Evolutionary conservation across 148 eudicot species (phyloP).

Genomic region (Amaranthus cruentus): DNA sequence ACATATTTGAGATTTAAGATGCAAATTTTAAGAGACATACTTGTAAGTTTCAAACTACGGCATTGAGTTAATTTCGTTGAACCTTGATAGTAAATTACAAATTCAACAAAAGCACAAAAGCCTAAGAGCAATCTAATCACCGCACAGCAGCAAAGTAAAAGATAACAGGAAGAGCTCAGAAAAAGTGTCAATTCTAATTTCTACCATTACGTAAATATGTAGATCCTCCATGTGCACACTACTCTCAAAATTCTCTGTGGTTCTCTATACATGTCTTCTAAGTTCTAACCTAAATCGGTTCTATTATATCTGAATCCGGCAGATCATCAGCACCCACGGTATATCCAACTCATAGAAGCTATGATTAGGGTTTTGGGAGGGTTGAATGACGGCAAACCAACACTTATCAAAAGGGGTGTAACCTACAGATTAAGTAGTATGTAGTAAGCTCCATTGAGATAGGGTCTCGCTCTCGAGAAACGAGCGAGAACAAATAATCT

Average conservation of each 20-base stretch:
- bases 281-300: conserved; percentile 6
- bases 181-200: background rate
- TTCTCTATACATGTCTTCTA: conserved; percentile 29
- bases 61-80: too few species aligned
- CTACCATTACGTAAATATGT: conserved; percentile 11
- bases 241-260: conserved; percentile 23
- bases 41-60: too few species aligned
- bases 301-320: background rate
- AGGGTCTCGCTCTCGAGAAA: background rate
- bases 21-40: too few species aligned
- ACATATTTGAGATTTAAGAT: too few species aligned
- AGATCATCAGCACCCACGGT: background rate
- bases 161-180: background rate
- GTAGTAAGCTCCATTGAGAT: background rate
- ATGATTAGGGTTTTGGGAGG: too few species aligned
- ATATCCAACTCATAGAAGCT: too few species aligned
- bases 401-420: background rate
- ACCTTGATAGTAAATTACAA: too few species aligned
- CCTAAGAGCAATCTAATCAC: background rate
- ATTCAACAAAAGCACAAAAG: too few species aligned
- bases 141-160: background rate
- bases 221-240: background rate
- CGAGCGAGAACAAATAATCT: background rate
- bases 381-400: too few species aligned
- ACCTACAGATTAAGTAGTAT: background rate